Conservation (phyloP, 805 yeast genomes). For the Wickerhamomyces queroliae region DNA sequence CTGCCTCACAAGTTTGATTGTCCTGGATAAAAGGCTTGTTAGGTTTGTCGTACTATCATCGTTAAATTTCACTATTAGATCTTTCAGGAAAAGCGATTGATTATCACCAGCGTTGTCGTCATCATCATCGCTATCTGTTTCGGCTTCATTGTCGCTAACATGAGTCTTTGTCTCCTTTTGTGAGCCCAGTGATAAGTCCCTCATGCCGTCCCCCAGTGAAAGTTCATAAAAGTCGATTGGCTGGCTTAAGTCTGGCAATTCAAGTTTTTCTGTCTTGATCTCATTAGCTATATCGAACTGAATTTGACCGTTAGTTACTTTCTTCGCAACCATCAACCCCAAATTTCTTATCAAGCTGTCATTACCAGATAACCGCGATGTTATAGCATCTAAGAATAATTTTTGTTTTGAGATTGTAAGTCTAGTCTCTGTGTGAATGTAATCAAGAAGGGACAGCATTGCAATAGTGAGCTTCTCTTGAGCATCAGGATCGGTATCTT, state of each 20-base stretch:
- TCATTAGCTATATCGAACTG: slow-evolving; percentile 25
- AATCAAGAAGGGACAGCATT: slow-evolving; percentile 31
- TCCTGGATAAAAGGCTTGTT: slow-evolving; percentile 38
- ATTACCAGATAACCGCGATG: slow-evolving; percentile 47
- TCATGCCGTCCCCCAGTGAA: slow-evolving; percentile 9
- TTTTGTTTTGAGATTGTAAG: slow-evolving; percentile 28
- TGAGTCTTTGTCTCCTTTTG: slow-evolving; percentile 5
- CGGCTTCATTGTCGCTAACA: slow-evolving; percentile 23
- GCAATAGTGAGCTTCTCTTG: slow-evolving; percentile 48
- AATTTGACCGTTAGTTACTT: slow-evolving; percentile 24
- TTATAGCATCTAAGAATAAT: slow-evolving; percentile 43
- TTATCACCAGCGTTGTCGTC: slow-evolving; percentile 28
- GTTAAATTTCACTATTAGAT: slow-evolving; percentile 52
- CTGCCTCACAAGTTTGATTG: slow-evolving; percentile 51
- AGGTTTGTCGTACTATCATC: slow-evolving; percentile 37
- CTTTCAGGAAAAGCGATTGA: slow-evolving; percentile 70
- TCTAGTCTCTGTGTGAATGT: slow-evolving; percentile 19
- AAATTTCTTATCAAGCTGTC: slow-evolving; percentile 39
- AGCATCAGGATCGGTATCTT: slow-evolving; percentile 29
- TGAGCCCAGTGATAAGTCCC: slow-evolving; percentile 5
- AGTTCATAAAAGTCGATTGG: slow-evolving; percentile 11
- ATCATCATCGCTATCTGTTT: slow-evolving; percentile 25
- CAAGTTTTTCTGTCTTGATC: slow-evolving; percentile 5
- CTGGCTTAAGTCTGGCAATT: slow-evolving; percentile 1
- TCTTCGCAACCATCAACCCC: slow-evolving; percentile 56